Base-by-base conservation (phyloP, 768 basidiomycete species). In the Rhizopogon vulgaris region DNA sequence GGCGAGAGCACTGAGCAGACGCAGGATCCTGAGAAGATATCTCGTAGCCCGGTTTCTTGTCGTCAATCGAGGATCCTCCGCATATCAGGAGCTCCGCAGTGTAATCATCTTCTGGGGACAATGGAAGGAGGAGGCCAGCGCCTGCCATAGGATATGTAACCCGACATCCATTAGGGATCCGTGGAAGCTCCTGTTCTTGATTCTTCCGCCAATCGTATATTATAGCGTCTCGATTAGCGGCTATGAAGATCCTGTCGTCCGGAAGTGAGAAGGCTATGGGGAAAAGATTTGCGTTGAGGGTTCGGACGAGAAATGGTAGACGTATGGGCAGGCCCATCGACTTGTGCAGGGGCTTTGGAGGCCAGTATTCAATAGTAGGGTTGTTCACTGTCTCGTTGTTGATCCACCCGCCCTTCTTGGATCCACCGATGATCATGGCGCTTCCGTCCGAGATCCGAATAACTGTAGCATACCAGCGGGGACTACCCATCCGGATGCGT, bases 131-230 rank as follows among this genome's bases (percentile, higher is more conserved):
- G n/a, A 87, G 56, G 11, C 74, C 88, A 14, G 83, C 83, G 38
- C 84, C 90, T 24, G 87, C 72, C 85, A 90, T 87, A 1, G 89
- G 89, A 63, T 92, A 91, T 0, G 89, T 89, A 34, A 90, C 81
- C 24, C 87, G 86, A 14, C 89, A 80, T 39, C 82, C 83, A 55
- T 91, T 88, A 6, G 89, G 88, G 58, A 90, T 77, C 40, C 61
- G 66, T 24, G 89, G 89, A 11, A 90, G 76, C 34, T 76, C 69
- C 25, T 65, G 71, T 65, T 90, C 87, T 1, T 68, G 73, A 59
- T 89, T 82, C 10, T 66, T 64, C 57, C 74, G 63, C 87, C 87
- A 89, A 65, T 90, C 77, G 58, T 90, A 91, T 56, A 90, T 82
- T 73, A 84, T 88, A 6, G 86, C 85, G 52, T 89, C 83, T 34